These are phyloP conservation scores for Penicillium silybi DNA, from an alignment of 495 filamentous ascomycete species.

Conservation along the genomic window DNA sequence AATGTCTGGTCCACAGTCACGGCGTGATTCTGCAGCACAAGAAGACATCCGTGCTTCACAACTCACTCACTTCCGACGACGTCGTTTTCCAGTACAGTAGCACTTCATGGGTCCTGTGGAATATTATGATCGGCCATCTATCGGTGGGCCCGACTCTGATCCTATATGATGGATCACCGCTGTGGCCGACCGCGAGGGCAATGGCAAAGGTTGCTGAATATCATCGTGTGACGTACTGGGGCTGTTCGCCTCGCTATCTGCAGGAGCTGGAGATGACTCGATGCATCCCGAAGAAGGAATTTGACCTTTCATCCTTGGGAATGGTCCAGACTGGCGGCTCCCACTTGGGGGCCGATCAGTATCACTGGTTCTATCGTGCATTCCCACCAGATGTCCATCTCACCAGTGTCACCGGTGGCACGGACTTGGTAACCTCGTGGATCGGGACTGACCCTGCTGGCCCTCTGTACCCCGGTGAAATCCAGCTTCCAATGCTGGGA, in stretches of 20 bases:
- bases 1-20: slow-evolving; percentile 68
- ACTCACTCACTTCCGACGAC: slow-evolving; percentile 41
- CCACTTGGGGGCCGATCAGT: slow-evolving; percentile 64
- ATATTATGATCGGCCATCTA: slow-evolving; percentile 54
- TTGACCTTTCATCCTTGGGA: slow-evolving; percentile 54
- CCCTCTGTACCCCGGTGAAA: slow-evolving; percentile 65
- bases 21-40: slow-evolving; percentile 53
- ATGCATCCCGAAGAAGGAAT: slow-evolving; percentile 51
- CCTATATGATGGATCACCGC: slow-evolving; percentile 70
- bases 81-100: slow-evolving; percentile 58
- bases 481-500: slow-evolving; percentile 58
- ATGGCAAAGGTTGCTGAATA: slow-evolving; percentile 21
- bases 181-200: slow-evolving; percentile 50
- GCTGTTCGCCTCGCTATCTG: slow-evolving; percentile 67
- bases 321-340: slow-evolving; percentile 58
- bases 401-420: slow-evolving; percentile 67
- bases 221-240: slow-evolving; percentile 55
- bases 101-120: slow-evolving; percentile 81
- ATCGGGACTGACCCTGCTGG: slow-evolving; percentile 60
- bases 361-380: slow-evolving; percentile 74
- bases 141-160: slow-evolving; percentile 59
- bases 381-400: slow-evolving; percentile 63
- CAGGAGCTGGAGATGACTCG: slow-evolving; percentile 58
- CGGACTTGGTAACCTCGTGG: slow-evolving; percentile 67
- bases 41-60: slow-evolving; percentile 59